phyloP scores from a whole-genome alignment of 129 eudicot species.

The Centrapalus pauciflorus region DNA sequence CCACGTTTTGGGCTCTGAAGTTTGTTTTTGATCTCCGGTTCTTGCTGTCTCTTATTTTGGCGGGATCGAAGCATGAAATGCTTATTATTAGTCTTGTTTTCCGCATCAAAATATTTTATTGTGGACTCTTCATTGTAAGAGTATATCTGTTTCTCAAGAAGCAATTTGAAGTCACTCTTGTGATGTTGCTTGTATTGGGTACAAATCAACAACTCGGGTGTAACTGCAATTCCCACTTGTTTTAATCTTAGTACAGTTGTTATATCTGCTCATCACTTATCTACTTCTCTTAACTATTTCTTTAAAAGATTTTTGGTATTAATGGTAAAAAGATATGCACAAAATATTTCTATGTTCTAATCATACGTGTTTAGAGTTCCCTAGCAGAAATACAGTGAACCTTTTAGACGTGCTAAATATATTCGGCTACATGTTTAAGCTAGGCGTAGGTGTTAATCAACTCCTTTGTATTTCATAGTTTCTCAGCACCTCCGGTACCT shows the following conservation, averaged over 20 bases:
- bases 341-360: neutral
- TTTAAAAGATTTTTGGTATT: neutral
- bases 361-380: neutral
- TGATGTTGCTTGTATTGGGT: neutral
- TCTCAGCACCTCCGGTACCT: no score
- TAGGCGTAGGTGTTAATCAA: neutral
- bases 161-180: neutral
- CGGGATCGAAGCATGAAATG: no score
- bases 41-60: neutral
- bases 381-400: neutral
- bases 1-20: neutral
- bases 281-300: neutral
- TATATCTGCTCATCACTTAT: neutral
- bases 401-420: neutral
- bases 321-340: neutral
- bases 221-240: neutral
- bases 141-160: neutral
- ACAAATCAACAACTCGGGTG: neutral
- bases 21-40: neutral
- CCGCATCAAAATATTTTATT: no score
- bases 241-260: neutral
- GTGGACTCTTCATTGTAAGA: no score
- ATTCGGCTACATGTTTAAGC: neutral
- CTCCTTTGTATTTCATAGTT: no score
- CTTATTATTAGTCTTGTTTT: no score